Percentiles rank a stretch among this genome's conserved stretches.
Evolutionary conservation across 345 rosid species (phyloP).

Genomic region (Eucalyptus camaldulensis): DNA sequence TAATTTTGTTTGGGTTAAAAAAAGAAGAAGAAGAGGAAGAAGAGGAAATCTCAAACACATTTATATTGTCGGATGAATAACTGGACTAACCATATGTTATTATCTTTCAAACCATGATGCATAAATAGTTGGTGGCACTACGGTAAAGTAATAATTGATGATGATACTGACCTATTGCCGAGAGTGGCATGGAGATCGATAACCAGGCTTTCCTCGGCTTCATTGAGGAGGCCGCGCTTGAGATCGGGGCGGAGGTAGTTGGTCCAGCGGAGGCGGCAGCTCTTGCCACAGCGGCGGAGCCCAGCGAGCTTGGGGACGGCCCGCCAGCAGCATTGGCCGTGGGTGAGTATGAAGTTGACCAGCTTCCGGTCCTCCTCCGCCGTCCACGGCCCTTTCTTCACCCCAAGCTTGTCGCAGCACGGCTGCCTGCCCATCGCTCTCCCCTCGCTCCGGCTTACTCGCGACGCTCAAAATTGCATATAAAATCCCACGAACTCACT

Average conservation of each 20-base stretch:
- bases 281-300: slow-evolving; percentile 79
- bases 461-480: background rate
- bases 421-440: slow-evolving; percentile 31
- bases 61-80: background rate
- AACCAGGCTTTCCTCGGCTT: slow-evolving; percentile 57
- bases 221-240: slow-evolving; percentile 71
- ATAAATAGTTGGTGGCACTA: background rate
- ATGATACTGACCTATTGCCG: slow-evolving; percentile 43
- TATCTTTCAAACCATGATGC: background rate
- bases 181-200: slow-evolving; percentile 72
- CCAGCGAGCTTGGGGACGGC: slow-evolving; percentile 86
- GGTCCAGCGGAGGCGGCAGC: slow-evolving; percentile 90
- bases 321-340: slow-evolving; percentile 84
- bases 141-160: background rate
- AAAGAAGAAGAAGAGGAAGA: too few species aligned
- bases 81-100: background rate
- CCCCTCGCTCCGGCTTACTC: background rate
- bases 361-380: slow-evolving; percentile 82
- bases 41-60: background rate
- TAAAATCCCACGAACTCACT: background rate
- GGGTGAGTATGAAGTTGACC: slow-evolving; percentile 52
- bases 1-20: background rate
- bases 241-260: slow-evolving; percentile 82
- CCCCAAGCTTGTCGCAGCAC: slow-evolving; percentile 75
- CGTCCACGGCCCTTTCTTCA: slow-evolving; percentile 83